These are phyloP conservation scores for Coemansia sp. DNA, from an alignment of 371 early-diverging fungal genomes.

Conservation along the genomic window DNA sequence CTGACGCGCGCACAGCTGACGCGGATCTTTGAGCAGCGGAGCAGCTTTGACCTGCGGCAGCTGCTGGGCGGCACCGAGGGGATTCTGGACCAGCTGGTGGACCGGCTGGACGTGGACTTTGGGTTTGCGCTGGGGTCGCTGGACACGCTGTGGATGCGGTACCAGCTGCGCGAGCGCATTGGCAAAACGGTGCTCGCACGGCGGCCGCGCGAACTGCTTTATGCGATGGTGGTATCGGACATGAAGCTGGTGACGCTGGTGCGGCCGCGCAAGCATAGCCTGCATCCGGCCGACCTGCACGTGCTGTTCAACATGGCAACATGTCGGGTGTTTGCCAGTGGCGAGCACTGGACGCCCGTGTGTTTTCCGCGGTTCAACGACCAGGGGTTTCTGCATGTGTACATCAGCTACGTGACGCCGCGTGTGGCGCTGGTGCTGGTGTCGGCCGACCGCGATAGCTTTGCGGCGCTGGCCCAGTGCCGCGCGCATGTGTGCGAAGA, in stretches of 20 bases:
- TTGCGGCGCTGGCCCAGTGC: conserved; percentile 76
- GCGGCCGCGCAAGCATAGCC: conserved; percentile 72
- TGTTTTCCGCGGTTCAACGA: conserved; percentile 91
- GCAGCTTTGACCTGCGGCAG: conserved; percentile 87
- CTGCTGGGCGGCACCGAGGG: conserved; percentile 81
- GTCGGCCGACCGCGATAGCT: conserved; percentile 79
- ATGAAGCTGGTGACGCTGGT: conserved; percentile 75
- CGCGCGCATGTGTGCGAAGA: conserved; percentile 67
- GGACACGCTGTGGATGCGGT: conserved; percentile 69
- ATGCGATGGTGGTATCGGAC: conserved; percentile 76
- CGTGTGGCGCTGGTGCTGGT: conserved; percentile 74
- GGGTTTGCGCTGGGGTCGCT: conserved; percentile 79
- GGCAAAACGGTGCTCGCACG: conserved; percentile 62
- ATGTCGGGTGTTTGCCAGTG: conserved; percentile 70
- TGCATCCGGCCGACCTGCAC: conserved; percentile 85
- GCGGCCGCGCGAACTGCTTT: conserved; percentile 60
- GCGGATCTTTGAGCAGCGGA: conserved; percentile 80
- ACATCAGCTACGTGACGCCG: conserved; percentile 75
- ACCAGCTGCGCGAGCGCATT: conserved; percentile 65
- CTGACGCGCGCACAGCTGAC: conserved; percentile 81
- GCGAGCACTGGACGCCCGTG: conserved; percentile 93
- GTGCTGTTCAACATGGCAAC: conserved; percentile 81
- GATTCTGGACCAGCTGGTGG: conserved; percentile 79
- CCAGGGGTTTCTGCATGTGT: conserved; percentile 85
- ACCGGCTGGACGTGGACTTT: conserved; percentile 69